Evolutionary conservation across 2,329 filamentous ascomycete genomes (phyloP).

Genomic region (Aspergillus pseudoviridinutans): DNA sequence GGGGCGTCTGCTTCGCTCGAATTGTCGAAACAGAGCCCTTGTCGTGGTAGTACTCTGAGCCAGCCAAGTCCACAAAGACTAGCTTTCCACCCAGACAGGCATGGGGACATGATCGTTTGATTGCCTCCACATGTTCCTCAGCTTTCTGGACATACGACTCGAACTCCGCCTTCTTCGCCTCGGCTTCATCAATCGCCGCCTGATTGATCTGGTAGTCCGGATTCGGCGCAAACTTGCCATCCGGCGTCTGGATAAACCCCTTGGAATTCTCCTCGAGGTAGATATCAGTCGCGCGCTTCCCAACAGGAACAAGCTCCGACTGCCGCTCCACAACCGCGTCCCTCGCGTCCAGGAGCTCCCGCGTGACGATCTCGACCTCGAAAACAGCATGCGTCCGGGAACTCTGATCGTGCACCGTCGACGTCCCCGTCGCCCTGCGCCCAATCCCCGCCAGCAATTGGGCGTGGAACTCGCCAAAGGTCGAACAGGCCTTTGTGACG

Average conservation of each 20-base stretch:
- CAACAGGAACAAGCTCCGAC: conserved; percentile 44
- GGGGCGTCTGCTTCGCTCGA: conserved; percentile 28
- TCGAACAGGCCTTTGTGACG: conserved; percentile 26
- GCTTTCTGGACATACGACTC: conserved; percentile 33
- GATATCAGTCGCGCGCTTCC: conserved; percentile 41
- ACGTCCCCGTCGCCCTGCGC: conserved; percentile 34
- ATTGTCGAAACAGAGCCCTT: conserved; percentile 9
- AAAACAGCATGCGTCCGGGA: conserved; percentile 45
- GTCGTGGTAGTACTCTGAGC: conserved; percentile 41
- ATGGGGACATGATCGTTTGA: conserved; percentile 20
- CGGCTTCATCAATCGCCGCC: conserved; percentile 36
- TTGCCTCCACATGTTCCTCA: conserved; percentile 26
- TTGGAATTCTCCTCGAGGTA: conserved; percentile 38
- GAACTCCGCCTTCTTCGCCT: conserved; percentile 35
- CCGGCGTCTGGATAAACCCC: conserved; percentile 22
- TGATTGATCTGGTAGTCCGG: conserved; percentile 37
- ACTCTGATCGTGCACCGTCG: conserved; percentile 43
- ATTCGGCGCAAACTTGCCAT: conserved; percentile 33
- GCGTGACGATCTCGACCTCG: conserved; percentile 42
- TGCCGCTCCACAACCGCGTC: conserved; percentile 40
- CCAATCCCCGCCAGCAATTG: conserved; percentile 28
- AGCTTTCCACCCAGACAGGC: conserved; percentile 39
- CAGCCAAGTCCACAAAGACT: conserved; percentile 46
- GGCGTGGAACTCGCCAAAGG: conserved; percentile 28
- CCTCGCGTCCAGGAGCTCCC: conserved; percentile 32